Percentiles rank a stretch among this genome's conserved stretches.
These are phyloP conservation scores for Neonectria punicea DNA, from an alignment of 2,329 filamentous ascomycete species.

Conservation along the genomic window DNA sequence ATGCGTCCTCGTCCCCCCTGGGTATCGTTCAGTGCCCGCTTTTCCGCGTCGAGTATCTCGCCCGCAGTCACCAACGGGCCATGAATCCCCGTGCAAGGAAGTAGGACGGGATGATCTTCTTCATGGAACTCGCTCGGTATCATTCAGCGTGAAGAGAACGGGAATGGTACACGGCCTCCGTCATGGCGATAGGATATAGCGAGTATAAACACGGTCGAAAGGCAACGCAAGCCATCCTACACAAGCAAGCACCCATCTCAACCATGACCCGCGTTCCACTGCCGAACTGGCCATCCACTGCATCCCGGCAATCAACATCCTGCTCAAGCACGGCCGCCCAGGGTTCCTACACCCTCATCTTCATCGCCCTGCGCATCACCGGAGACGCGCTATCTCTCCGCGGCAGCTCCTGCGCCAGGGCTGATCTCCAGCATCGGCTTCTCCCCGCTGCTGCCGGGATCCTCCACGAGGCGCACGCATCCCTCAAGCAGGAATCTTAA, in stretches of 20 bases:
- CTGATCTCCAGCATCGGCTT: conserved; percentile 52
- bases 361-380: conserved; percentile 51
- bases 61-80: too few relatives aligned
- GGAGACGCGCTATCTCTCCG: conserved; percentile 45
- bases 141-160: background rate
- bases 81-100: too few relatives aligned
- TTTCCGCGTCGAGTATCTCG: background rate
- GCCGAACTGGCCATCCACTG: conserved; percentile 46
- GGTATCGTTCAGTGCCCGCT: conserved; percentile 15
- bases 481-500: background rate
- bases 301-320: conserved; percentile 45
- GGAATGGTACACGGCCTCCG: background rate
- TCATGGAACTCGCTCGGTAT: background rate
- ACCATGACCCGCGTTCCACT: conserved; percentile 34
- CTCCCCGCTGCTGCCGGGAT: conserved; percentile 48
- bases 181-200: background rate
- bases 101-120: background rate
- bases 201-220: background rate
- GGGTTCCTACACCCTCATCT: conserved; percentile 47
- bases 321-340: conserved; percentile 46
- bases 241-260: too few relatives aligned
- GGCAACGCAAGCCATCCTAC: too few relatives aligned
- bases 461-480: too few relatives aligned
- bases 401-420: conserved; percentile 42
- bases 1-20: conserved; percentile 1